Evolutionary conservation across 495 filamentous ascomycete genomes (phyloP), one percentile per base, ranked within the genome.

Genomic region (Opeltia flavorubescens): DNA sequence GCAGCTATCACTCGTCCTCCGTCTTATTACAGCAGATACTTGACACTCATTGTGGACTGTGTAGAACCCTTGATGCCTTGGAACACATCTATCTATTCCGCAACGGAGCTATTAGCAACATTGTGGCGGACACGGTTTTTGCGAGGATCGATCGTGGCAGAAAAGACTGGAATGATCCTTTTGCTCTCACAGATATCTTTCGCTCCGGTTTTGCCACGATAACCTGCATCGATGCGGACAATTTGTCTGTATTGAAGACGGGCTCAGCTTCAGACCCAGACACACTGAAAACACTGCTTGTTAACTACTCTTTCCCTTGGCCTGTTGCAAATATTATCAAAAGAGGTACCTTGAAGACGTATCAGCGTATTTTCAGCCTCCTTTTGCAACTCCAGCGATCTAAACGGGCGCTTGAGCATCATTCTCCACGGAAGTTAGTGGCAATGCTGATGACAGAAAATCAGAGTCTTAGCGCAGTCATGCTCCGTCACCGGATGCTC

Each of bases 311-410:
- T 40, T 68, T 95, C 3, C 76, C 83, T 6, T 95, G 89, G 89
- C 78, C 87, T 0, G 69, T 94, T n/a, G 81, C 80, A 28, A 91
- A 94, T 41, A 75, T 95, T 20, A 69, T 95, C 39, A 75, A 71
- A 0, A 71, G 73, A 21, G 63, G 71, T 3, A 72, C 77, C 0
- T 69, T 89, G 23, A 44, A 56, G 0, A 65, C 66, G 0, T 94
- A 94, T 58, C 80, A 83, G 50, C 64, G 70, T 2, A 65, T 87
- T 13, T 86, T 84, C 50, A 78, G 70, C 0, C 78, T 95, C 27
- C 68, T 93, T 0, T 71, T 89, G 24, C 89, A 95, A 55, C 71
- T 84, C 18, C 77, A 81, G 27, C 68, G 86, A 41, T 78, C 84
- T n/a, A 78, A 76, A 43, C 74, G 78, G 50, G 63, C 80, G 2